Evolutionary conservation across 2,329 filamentous ascomycete species (phyloP), one percentile per base, ranked within the genome.

Genomic region (Sphaerulina musiva): DNA sequence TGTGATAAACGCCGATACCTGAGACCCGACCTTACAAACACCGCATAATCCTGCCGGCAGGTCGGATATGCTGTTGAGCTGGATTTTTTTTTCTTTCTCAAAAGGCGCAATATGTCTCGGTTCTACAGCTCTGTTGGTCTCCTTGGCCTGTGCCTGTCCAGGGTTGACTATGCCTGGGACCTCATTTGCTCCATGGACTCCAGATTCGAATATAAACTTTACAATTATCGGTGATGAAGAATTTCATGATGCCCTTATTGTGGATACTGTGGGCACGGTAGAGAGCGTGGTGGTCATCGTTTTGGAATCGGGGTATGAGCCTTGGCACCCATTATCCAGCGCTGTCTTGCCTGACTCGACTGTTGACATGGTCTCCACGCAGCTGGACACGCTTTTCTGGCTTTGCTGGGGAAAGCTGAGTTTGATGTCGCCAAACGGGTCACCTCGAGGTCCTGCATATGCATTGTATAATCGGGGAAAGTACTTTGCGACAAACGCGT

Each of bases 401-500:
- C 9, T 4, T 23, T 9, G 14, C 40, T 42, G 40, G 8, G 40
- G 14, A 23, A n/a, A 42, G n/a, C 40, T 11, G 9, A 42, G n/a
- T 23, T 42, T n/a, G 14, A 42, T 42, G 40, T 42, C 5, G 9
- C 9, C 40, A 5, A 7, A 42, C 14, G 40, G 40, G 20, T 42
- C 40, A 23, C 40, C 14, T 42, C 5, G 40, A 42, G 32, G 32
- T 6, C 32, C 34, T 12, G 46, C 36, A 31, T 48, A 48, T 4
- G 14, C 14, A 23, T 40, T 40, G 20, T 11, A 48, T 9, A 48
- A 48, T 12, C 31, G 14, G 3, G 46, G 46, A 23, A 48, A 48
- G 20, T 48, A 39, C 46, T 48, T 41, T 3, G 46, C 46, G 1
- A 48, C 36, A 40, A 48, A 48, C 3, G 46, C 46, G 12, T 48